Evolutionary conservation across 2,329 filamentous ascomycete species (phyloP).

Genomic region (Myriosclerotinia scirpicola): DNA sequence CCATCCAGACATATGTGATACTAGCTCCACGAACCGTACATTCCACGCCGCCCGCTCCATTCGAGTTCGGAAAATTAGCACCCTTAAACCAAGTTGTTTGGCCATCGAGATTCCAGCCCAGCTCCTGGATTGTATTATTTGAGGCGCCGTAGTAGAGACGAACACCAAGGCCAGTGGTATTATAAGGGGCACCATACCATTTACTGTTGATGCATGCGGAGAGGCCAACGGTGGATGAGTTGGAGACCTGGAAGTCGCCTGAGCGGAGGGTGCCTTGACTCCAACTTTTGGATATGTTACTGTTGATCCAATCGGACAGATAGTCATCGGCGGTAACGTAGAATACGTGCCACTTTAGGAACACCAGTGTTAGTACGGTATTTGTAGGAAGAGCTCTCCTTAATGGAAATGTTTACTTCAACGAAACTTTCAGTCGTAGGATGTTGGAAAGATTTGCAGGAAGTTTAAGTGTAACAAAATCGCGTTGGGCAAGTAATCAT

Average conservation of each 20-base stretch:
- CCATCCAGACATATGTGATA: slow-evolving; percentile 15
- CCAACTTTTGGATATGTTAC: slow-evolving; percentile 16
- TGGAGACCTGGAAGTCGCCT: slow-evolving; percentile 4
- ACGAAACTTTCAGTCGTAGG: no score
- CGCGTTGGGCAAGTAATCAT: background rate
- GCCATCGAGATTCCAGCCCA: slow-evolving; percentile 16
- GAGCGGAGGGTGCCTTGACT: slow-evolving; percentile 11
- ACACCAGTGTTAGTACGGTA: background rate
- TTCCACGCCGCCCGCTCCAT: background rate
- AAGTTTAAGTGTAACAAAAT: background rate
- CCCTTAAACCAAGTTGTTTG: slow-evolving; percentile 8
- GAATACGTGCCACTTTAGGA: slow-evolving; percentile 11
- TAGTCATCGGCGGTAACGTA: slow-evolving; percentile 11
- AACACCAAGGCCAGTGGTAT: slow-evolving; percentile 7
- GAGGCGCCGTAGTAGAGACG: background rate
- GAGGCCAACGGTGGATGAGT: background rate
- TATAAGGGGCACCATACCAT: slow-evolving; percentile 11
- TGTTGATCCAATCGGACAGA: slow-evolving; percentile 10
- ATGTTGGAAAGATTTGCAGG: no score
- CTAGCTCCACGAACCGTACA: slow-evolving; percentile 12
- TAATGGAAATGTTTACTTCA: no score
- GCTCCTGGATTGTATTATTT: background rate
- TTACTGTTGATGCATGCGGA: background rate
- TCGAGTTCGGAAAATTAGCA: slow-evolving; percentile 11
- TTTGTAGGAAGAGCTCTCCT: background rate